Conservation (phyloP, 106 monocot species). For the Acorus gramineus region DNA sequence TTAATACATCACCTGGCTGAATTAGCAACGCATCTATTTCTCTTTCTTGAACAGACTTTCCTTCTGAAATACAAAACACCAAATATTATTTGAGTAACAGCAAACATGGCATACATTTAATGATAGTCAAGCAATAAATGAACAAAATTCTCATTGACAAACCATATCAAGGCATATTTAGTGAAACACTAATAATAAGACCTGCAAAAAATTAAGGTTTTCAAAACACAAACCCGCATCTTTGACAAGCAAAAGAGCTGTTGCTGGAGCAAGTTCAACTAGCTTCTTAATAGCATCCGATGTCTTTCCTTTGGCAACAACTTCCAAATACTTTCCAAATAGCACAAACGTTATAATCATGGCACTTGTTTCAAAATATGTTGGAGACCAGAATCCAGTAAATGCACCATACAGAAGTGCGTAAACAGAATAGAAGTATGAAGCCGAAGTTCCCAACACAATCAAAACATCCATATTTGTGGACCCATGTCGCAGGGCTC, state of each 20-base stretch:
- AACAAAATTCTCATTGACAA: neutral
- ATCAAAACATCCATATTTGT: slow-evolving; percentile 99
- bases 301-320: slow-evolving; percentile 89
- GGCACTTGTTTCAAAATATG: slow-evolving; percentile 95
- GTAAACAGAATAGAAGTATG: slow-evolving; percentile 86
- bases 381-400: slow-evolving; percentile 64
- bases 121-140: too few relatives aligned
- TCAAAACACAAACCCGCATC: slow-evolving; percentile 43
- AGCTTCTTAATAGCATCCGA: slow-evolving; percentile 96
- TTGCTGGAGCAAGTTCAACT: slow-evolving; percentile 83
- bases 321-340: slow-evolving; percentile 94
- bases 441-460: slow-evolving; percentile 82
- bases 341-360: slow-evolving; percentile 98
- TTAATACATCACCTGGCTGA: slow-evolving; percentile 78
- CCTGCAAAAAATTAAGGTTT: too few relatives aligned
- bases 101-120: neutral
- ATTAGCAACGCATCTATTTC: slow-evolving; percentile 89
- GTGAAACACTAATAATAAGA: too few relatives aligned
- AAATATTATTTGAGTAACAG: neutral
- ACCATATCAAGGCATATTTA: too few relatives aligned
- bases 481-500: slow-evolving; percentile 76
- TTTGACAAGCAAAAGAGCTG: slow-evolving; percentile 66
- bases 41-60: slow-evolving; percentile 50
- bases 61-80: slow-evolving; percentile 36
- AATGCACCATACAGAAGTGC: slow-evolving; percentile 69